Conservation (phyloP, 2,329 filamentous ascomycete genomes). For the Pseudodiploospora longispora region DNA sequence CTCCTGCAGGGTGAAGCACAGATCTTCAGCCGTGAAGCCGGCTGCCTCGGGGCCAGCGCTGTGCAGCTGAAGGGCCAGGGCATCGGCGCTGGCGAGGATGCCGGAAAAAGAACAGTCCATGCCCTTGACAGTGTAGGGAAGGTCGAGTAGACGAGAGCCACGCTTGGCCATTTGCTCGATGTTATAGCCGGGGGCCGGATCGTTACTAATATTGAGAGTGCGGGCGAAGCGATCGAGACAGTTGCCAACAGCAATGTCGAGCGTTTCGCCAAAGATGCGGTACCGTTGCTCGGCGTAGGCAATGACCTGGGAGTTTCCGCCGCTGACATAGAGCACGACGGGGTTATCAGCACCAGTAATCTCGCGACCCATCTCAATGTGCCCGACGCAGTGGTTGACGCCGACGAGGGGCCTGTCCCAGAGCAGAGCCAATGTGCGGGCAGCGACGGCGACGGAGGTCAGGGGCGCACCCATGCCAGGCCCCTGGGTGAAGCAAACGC, state of each 20-base stretch:
- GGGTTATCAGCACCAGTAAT: constrained; percentile 89
- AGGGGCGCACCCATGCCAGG: constrained; percentile 96
- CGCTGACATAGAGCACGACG: constrained; percentile 90
- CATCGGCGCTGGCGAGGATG: constrained; percentile 76
- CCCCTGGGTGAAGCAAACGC: constrained; percentile 91
- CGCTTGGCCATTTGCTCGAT: constrained; percentile 87
- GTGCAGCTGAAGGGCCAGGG: constrained; percentile 62
- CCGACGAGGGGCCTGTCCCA: constrained; percentile 87
- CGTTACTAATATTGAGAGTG: constrained; percentile 84
- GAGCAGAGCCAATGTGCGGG: constrained; percentile 70
- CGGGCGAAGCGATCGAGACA: constrained; percentile 93
- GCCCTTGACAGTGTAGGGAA: constrained; percentile 94
- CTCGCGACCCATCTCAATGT: constrained; percentile 95
- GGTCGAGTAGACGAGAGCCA: constrained; percentile 66
- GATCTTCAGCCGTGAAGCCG: constrained; percentile 67
- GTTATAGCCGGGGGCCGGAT: constrained; percentile 95
- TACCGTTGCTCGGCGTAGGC: constrained; percentile 92
- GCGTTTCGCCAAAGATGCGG: constrained; percentile 93
- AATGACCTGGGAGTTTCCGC: constrained; percentile 96
- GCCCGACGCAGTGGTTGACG: constrained; percentile 96
- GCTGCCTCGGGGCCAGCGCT: constrained; percentile 37
- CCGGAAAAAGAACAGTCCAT: constrained; percentile 98
- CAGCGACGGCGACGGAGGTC: constrained; percentile 76
- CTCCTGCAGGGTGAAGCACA: constrained; percentile 94
- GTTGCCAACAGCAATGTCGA: constrained; percentile 96